Percentiles rank a stretch among this genome's conserved stretches.
These are phyloP conservation scores for Ramularia collo-cygni DNA, from an alignment of 2,329 filamentous ascomycete species.

Conservation along the genomic window DNA sequence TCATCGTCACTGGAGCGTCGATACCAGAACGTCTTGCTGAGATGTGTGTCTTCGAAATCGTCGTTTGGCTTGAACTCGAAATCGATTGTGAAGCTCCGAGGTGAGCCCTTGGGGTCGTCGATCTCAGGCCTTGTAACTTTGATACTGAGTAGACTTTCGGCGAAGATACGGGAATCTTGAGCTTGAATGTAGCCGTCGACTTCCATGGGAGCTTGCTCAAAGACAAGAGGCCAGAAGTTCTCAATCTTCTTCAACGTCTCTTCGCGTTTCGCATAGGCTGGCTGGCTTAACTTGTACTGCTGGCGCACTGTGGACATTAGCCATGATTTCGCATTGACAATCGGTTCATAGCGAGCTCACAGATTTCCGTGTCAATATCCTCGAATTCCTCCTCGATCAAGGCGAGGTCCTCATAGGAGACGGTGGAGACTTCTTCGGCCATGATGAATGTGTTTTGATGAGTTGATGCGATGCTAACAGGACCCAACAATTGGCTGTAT, in stretches of 20 bases:
- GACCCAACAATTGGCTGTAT: not conserved
- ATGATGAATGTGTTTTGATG: constrained; percentile 6
- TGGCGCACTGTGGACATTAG: constrained; percentile 23
- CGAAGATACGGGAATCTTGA: constrained; percentile 66
- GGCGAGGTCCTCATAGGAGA: constrained; percentile 69
- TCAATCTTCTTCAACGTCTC: constrained; percentile 64
- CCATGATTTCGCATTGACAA: too few species aligned
- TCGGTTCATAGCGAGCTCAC: constrained; percentile 47
- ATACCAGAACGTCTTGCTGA: constrained; percentile 93
- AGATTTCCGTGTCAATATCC: constrained; percentile 71
- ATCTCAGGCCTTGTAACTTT: constrained; percentile 77
- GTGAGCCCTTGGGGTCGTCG: constrained; percentile 58
- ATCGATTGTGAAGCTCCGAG: constrained; percentile 68
- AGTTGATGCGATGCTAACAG: not conserved
- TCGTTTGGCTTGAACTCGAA: constrained; percentile 78
- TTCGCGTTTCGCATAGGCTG: constrained; percentile 71
- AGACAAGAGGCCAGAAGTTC: constrained; percentile 91
- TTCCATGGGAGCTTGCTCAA: constrained; percentile 78
- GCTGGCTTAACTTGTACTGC: constrained; percentile 59
- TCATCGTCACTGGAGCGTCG: constrained; percentile 62
- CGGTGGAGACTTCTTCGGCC: constrained; percentile 20
- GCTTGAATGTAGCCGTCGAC: constrained; percentile 85
- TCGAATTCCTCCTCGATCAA: constrained; percentile 79
- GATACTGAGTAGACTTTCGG: constrained; percentile 59
- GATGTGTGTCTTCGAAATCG: constrained; percentile 66